Percentiles rank a stretch among this genome's conserved stretches.
Evolutionary conservation across 345 rosid genomes (phyloP).

Genomic region (Euphorbia lathyris): DNA sequence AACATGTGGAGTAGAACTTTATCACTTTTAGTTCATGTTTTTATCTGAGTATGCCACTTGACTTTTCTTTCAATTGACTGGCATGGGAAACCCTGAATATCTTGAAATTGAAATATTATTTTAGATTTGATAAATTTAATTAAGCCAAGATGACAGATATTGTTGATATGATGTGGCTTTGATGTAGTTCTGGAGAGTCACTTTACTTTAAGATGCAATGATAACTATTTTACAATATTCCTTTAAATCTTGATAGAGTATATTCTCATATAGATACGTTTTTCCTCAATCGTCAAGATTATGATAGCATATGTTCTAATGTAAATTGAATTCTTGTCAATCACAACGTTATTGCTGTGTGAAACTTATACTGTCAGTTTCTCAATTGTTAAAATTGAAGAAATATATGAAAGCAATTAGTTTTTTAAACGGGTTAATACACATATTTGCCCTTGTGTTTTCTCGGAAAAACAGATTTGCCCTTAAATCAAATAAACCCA

Average conservation of each 20-base stretch:
- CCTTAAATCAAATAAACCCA: too few relatives aligned
- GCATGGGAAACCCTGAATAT: not conserved
- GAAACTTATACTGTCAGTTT: not conserved
- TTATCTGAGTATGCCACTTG: not conserved
- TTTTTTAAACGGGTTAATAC: too few relatives aligned
- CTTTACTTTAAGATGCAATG: constrained; percentile 6
- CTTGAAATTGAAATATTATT: not conserved
- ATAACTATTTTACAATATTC: not conserved
- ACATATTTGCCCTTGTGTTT: too few relatives aligned
- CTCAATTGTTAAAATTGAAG: too few relatives aligned
- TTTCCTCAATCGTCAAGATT: not conserved
- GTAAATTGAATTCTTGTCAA: not conserved
- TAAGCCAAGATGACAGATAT: not conserved
- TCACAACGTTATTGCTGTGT: not conserved
- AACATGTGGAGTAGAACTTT: not conserved
- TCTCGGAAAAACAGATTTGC: too few relatives aligned
- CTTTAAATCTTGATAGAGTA: not conserved
- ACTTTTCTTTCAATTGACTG: not conserved
- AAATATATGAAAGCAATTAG: not conserved
- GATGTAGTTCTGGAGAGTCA: not conserved
- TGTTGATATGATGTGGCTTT: constrained; percentile 4
- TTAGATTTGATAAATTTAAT: not conserved
- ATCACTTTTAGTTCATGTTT: not conserved
- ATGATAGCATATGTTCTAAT: not conserved
- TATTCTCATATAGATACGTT: not conserved